Evolutionary conservation across 768 basidiomycete species (phyloP).

Genomic region (Rhodocollybia butyracea): DNA sequence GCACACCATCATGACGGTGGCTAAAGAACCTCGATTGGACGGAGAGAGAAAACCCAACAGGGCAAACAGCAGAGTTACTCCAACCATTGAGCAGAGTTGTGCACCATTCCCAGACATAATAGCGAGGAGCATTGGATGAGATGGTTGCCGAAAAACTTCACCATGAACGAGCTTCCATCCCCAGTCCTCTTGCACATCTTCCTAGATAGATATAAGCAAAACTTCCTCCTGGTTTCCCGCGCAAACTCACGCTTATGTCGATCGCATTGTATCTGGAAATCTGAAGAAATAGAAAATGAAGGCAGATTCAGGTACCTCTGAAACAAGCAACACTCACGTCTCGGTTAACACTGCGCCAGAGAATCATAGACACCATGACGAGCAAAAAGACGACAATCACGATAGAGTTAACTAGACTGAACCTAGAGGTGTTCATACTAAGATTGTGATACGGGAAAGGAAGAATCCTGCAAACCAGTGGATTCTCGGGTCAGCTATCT

Average conservation of each 20-base stretch:
- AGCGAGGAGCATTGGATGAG: constrained; percentile 72
- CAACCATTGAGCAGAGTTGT: constrained; percentile 84
- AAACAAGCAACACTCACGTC: constrained; percentile 53
- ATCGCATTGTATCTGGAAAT: constrained; percentile 94
- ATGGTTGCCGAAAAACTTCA: constrained; percentile 89
- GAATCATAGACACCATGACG: constrained; percentile 89
- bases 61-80: constrained; percentile 89
- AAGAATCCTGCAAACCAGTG: constrained; percentile 59
- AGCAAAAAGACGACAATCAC: constrained; percentile 91
- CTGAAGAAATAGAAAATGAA: constrained; percentile 33
- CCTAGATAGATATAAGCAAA: constrained; percentile 44
- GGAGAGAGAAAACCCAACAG: constrained; percentile 92
- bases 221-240: no score
- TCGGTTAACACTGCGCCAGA: constrained; percentile 80
- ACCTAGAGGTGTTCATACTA: constrained; percentile 22
- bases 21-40: constrained; percentile 91
- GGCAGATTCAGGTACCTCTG: background rate
- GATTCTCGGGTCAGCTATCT: constrained; percentile 89
- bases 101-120: constrained; percentile 89
- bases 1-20: constrained; percentile 90
- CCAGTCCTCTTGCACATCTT: constrained; percentile 96
- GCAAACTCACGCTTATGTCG: constrained; percentile 71
- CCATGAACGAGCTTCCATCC: constrained; percentile 98
- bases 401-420: constrained; percentile 89
- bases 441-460: background rate